Percentiles rank a stretch among this genome's conserved stretches.
Evolutionary conservation across 2,329 filamentous ascomycete genomes (phyloP).

Genomic region (Aquanectria penicillioides): DNA sequence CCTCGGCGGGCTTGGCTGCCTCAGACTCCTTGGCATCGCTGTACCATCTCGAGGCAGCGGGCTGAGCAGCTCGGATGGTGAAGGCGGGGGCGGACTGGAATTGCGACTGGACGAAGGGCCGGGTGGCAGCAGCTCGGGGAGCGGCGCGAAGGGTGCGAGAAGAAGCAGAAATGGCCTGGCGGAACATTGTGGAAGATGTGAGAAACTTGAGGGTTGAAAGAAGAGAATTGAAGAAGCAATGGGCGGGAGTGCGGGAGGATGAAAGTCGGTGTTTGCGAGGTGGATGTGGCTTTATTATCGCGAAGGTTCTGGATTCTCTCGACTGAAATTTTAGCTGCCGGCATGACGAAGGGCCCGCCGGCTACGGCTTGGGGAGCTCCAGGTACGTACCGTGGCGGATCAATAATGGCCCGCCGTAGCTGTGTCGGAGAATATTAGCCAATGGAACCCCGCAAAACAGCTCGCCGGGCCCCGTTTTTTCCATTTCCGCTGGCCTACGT

Average conservation of each 20-base stretch:
- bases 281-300: conserved; percentile 36
- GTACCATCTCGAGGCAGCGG: conserved; percentile 55
- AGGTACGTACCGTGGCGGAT: conserved; percentile 39
- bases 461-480: conserved; percentile 30
- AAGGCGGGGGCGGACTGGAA: conserved; percentile 49
- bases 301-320: conserved; percentile 38
- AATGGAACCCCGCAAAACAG: conserved; percentile 19
- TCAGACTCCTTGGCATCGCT: conserved; percentile 56
- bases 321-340: conserved; percentile 45
- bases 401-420: conserved; percentile 41
- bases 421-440: conserved; percentile 19
- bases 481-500: conserved; percentile 42
- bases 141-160: conserved; percentile 56
- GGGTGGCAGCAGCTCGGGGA: conserved; percentile 48
- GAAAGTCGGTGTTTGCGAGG: conserved; percentile 28
- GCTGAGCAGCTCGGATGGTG: conserved; percentile 50
- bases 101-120: conserved; percentile 50
- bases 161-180: conserved; percentile 55
- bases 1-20: conserved; percentile 41
- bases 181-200: conserved; percentile 52
- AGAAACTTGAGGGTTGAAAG: conserved; percentile 7
- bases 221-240: conserved; percentile 13
- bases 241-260: conserved; percentile 16
- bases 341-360: conserved; percentile 40
- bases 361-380: conserved; percentile 37